Conservation (phyloP, 2,329 filamentous ascomycete species). For the Phoma sp. region DNA sequence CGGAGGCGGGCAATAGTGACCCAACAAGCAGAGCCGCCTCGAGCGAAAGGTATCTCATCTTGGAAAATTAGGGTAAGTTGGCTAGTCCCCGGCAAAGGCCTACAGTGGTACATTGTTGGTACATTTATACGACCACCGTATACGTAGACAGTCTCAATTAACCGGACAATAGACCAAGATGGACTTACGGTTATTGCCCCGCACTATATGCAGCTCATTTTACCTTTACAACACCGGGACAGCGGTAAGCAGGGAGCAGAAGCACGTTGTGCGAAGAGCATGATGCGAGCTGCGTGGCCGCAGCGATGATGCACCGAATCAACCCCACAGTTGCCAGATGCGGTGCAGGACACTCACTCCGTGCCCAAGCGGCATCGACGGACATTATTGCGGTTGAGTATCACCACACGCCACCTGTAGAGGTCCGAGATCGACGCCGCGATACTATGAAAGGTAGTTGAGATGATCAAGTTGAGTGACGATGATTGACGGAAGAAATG, state of each 20-base stretch:
- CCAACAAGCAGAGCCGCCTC: slow-evolving; percentile 25
- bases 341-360: too few relatives aligned
- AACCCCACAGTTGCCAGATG: neutral
- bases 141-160: slow-evolving; percentile 2
- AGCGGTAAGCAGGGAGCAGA: slow-evolving; percentile 3
- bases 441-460: neutral
- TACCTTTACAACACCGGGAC: slow-evolving; percentile 6
- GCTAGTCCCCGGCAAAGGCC: neutral
- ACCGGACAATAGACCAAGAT: slow-evolving; percentile 7
- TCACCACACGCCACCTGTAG: neutral
- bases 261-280: slow-evolving; percentile 4
- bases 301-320: neutral
- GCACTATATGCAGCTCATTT: slow-evolving; percentile 14
- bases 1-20: slow-evolving; percentile 19
- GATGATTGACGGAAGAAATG: slow-evolving; percentile 38
- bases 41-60: slow-evolving; percentile 20
- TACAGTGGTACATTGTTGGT: neutral
- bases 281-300: slow-evolving; percentile 2
- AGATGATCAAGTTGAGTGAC: neutral
- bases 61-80: neutral
- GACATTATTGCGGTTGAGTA: neutral
- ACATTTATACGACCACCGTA: slow-evolving; percentile 1
- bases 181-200: slow-evolving; percentile 15
- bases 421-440: neutral
- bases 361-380: neutral